Percentiles rank a stretch among this genome's conserved stretches.
Conservation (phyloP, 257 asterid species). For the Solanum sitiens region DNA sequence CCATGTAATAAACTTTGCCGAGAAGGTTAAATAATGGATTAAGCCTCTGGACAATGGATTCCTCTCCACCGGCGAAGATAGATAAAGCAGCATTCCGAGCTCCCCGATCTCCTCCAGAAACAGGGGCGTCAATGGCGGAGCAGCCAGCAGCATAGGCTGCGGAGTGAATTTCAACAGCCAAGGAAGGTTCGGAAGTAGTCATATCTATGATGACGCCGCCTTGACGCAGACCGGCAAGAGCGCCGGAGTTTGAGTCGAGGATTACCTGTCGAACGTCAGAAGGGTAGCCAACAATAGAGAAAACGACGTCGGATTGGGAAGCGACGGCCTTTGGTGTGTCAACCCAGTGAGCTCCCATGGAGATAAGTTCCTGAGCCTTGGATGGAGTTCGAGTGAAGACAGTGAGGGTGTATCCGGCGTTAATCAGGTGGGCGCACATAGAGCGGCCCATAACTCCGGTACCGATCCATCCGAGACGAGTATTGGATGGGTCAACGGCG, state of each 20-base stretch:
- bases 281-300: conserved; percentile 91
- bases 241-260: conserved; percentile 39
- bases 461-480: conserved; percentile 84
- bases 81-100: conserved; percentile 75
- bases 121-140: conserved; percentile 77
- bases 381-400: conserved; percentile 79
- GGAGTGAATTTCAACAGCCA: conserved; percentile 64
- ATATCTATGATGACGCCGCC: conserved; percentile 68
- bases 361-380: conserved; percentile 67
- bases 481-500: conserved; percentile 42
- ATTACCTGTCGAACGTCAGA: conserved; percentile 57
- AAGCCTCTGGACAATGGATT: conserved; percentile 15
- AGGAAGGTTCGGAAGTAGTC: conserved; percentile 94
- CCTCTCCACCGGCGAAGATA: conserved; percentile 83
- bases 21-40: conserved; percentile 9
- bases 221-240: conserved; percentile 54
- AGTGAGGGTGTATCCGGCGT: conserved; percentile 75
- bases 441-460: conserved; percentile 92
- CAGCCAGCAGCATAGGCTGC: conserved; percentile 47
- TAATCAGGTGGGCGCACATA: conserved; percentile 81
- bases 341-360: conserved; percentile 80
- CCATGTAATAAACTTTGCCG: conserved; percentile 80
- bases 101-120: conserved; percentile 89
- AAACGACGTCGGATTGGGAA: conserved; percentile 68
- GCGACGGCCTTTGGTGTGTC: conserved; percentile 71